These are phyloP conservation scores for Leptodermis oblonga DNA, from an alignment of 257 asterid species.

Conservation along the genomic window DNA sequence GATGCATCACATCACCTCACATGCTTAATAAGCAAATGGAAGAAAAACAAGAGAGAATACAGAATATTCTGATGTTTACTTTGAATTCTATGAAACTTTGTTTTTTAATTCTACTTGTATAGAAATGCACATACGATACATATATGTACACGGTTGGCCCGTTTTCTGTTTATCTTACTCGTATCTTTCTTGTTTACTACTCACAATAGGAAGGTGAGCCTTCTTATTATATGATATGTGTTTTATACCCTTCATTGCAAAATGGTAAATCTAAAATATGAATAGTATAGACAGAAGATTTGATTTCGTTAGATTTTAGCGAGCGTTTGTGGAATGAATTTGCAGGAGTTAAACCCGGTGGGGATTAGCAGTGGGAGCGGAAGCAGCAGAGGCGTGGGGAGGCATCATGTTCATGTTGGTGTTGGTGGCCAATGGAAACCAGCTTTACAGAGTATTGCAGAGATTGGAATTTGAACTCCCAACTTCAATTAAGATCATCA, in stretches of 20 bases:
- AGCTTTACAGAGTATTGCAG: constrained; percentile 54
- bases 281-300: not conserved
- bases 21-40: constrained; percentile 2
- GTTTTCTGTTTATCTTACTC: too few relatives aligned
- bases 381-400: constrained; percentile 21
- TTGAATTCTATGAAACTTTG: not conserved
- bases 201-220: too few relatives aligned
- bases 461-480: constrained; percentile 42
- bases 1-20: constrained; percentile 16
- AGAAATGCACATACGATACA: too few relatives aligned
- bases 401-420: constrained; percentile 28
- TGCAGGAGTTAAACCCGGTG: too few relatives aligned
- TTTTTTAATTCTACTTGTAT: too few relatives aligned
- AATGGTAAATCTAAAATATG: too few relatives aligned
- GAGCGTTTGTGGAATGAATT: not conserved
- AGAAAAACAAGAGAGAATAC: not conserved
- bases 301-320: not conserved
- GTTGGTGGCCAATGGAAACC: constrained; percentile 46
- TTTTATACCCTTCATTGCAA: too few relatives aligned
- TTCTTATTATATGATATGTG: too few relatives aligned
- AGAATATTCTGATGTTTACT: constrained; percentile 1
- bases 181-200: too few relatives aligned
- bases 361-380: not conserved
- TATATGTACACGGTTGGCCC: too few relatives aligned
- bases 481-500: not conserved